Evolutionary conservation across 768 basidiomycete genomes (phyloP).

Genomic region (Crucibulum laeve): DNA sequence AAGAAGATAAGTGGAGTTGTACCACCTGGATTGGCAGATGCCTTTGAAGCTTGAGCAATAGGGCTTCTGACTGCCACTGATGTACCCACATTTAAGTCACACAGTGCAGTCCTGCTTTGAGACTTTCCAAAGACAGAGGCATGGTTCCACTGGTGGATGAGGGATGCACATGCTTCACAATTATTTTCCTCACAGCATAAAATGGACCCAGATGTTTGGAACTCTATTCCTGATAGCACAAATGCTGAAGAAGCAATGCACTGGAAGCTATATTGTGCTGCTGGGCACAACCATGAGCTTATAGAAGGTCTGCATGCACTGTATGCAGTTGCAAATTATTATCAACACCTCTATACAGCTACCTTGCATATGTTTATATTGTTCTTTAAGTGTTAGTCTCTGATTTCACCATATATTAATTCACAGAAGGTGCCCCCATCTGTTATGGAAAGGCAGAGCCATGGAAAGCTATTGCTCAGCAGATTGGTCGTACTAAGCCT

Average conservation of each 20-base stretch:
- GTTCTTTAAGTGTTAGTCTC: background rate
- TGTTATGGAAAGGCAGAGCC: conserved; percentile 10
- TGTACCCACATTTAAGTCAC: no score
- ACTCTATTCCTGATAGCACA: background rate
- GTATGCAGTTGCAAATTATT: background rate
- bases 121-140: background rate
- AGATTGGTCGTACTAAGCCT: conserved; percentile 12
- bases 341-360: background rate
- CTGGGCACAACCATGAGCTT: background rate
- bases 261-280: background rate
- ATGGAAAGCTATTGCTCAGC: conserved; percentile 6
- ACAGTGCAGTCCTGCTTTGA: no score
- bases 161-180: background rate
- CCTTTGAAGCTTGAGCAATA: background rate
- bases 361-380: background rate
- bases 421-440: conserved; percentile 7
- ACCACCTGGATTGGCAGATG: background rate
- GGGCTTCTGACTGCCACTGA: background rate
- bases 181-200: background rate
- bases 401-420: background rate
- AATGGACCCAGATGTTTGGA: background rate
- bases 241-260: background rate
- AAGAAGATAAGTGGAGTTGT: background rate
- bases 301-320: background rate
- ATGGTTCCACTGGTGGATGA: background rate